phyloP scores from a whole-genome alignment of 1,284 basidiomycete species.

The Ustilago lituana region DNA sequence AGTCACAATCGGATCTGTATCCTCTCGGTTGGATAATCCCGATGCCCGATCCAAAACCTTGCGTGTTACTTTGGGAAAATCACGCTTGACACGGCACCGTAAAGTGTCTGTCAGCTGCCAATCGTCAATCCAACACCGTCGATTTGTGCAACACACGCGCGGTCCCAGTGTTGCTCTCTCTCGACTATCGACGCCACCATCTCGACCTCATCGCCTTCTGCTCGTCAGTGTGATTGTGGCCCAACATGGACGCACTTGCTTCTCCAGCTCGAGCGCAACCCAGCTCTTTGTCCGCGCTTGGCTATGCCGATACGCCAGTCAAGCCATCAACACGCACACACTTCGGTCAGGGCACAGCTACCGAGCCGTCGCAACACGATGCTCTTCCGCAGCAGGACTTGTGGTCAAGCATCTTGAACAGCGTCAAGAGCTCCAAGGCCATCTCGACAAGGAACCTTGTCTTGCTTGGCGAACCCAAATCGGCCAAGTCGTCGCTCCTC shows the following conservation, averaged over 20 bases:
- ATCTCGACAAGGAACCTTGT: conserved; percentile 85
- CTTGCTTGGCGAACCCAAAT: conserved; percentile 76
- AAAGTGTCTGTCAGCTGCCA: too few relatives aligned
- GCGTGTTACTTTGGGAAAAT: not conserved
- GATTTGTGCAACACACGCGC: too few relatives aligned
- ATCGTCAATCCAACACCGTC: too few relatives aligned
- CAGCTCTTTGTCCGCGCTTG: conserved; percentile 4
- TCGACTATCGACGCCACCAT: not conserved
- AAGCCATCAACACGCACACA: conserved; percentile 7
- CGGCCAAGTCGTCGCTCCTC: conserved; percentile 79
- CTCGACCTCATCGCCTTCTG: not conserved
- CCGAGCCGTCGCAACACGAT: conserved; percentile 3
- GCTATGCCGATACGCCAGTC: conserved; percentile 15
- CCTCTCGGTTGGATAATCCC: not conserved
- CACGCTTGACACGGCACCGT: too few relatives aligned
- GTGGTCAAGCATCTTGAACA: conserved; percentile 90
- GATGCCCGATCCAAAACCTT: not conserved
- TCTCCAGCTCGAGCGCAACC: conserved; percentile 15
- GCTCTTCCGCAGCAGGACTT: conserved; percentile 71
- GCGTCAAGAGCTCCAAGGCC: conserved; percentile 83
- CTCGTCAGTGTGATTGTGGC: too few relatives aligned
- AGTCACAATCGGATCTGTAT: too few relatives aligned
- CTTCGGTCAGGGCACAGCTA: not conserved
- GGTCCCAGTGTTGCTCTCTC: too few relatives aligned
- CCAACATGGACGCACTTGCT: conserved; percentile 15